Evolutionary conservation across 768 basidiomycete species (phyloP), one percentile per base, ranked within the genome.

Genomic region (Mycena kentingensis): DNA sequence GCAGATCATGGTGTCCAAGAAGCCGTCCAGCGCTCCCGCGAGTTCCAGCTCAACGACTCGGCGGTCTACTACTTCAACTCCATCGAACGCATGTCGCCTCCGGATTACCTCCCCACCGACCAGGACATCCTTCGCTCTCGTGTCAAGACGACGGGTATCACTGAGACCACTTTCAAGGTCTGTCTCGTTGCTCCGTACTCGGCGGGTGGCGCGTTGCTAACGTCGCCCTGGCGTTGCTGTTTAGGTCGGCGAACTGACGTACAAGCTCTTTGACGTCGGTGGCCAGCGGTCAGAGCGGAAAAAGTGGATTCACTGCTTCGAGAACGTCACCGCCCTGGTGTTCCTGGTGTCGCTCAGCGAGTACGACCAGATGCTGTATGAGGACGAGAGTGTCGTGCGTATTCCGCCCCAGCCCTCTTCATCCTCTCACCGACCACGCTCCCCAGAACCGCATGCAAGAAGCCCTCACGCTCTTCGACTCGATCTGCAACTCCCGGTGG

Each of bases 1-100:
- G n/a, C n/a, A 2, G 88, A 91, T 60, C 72, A 79, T 2, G 90
- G 87, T 38, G 85, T 98, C 42, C 81, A 80, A 61, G 86, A 88
- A 57, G 93, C 93, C 27, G 93, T 94, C 31, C 75, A 80, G 46
- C 81, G 94, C 49, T 84, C 88, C 18, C 84, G 93, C 49, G 96
- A 99, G 74, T 93, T 96, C 77, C 95, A 99, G 73, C 79, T 99
- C 51, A 98, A 98, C 71, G 37, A 38, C 37, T 18, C 21, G 37
- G 19, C 37, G 8, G 21, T 15, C 36, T 24, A 24, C 78, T 89
- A 87, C 72, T 89, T 89, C 73, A 82, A 78, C 63, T 70, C 81
- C 5, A 83, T 89, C 56, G 75, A 81, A 52, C 79, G 85, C 54
- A 87, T 90, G 74, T 72, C 82, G 0, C 54, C 69, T 16, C 74